Evolutionary conservation across 202 grass and related monocot species (phyloP).

Genomic region (Zizania palustris): DNA sequence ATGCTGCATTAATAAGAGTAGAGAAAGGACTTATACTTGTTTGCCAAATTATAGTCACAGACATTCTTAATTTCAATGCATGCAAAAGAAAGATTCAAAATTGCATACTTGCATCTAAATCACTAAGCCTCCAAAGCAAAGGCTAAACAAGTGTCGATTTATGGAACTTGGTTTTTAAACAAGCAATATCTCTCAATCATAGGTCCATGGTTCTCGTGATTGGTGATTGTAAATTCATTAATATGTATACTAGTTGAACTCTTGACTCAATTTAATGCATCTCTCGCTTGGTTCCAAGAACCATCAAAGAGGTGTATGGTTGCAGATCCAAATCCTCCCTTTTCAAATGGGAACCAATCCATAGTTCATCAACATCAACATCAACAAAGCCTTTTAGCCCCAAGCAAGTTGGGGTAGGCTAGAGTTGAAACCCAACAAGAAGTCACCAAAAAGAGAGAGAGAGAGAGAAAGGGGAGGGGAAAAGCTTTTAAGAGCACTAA

Average conservation of each 20-base stretch:
- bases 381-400: no score
- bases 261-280: neutral
- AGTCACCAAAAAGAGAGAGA: no score
- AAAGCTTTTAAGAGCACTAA: no score
- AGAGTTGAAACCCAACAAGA: no score
- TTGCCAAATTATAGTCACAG: neutral
- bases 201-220: neutral
- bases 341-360: slow-evolving; percentile 1
- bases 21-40: neutral
- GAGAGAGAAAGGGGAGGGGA: no score
- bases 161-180: neutral
- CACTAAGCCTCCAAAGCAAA: neutral
- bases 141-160: neutral
- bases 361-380: no score
- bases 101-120: neutral
- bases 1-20: neutral
- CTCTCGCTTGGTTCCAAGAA: neutral
- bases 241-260: neutral
- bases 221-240: neutral
- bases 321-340: neutral
- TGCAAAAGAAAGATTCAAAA: neutral
- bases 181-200: neutral
- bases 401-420: no score
- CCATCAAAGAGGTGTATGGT: neutral
- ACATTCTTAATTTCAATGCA: neutral